Base-by-base conservation (phyloP, 768 basidiomycete genomes). In the Chalciporus sphaerocephalus region DNA sequence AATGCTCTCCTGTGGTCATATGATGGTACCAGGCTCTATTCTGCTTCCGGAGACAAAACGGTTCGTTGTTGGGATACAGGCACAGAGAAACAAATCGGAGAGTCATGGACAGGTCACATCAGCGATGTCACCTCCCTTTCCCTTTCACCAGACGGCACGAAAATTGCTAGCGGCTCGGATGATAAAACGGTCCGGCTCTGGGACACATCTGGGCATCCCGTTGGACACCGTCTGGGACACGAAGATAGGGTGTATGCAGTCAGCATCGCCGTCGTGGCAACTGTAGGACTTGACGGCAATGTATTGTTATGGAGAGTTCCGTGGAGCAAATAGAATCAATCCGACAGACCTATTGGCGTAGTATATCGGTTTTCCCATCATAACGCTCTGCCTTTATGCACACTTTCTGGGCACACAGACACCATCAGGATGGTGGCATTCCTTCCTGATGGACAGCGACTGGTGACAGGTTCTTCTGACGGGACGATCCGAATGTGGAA, bases 21-120 rank as follows among this genome's bases (percentile, higher is more conserved):
- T n/a, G n/a, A n/a, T n/a, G n/a, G n/a, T n/a, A n/a, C n/a, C n/a
- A n/a, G n/a, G n/a, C n/a, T n/a, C 28, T 50, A 40, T 20, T 50
- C 48, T 13, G 37, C 8, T 1, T 42, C 39, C 0, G 0, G 5
- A 0, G 42, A 47, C n/a, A 8, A 21, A 2, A 44, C 43, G 0
- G 54, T 57, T 37, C 44, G 43, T 6, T 43, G 45, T 18, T 57
- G 56, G 51, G 16, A 46, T 6, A n/a, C 44, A 3, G 0, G 10
- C 0, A 50, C 51, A 3, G 46, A 15, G 17, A 34, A 28, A 11
- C 15, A 4, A 15, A 38, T 46, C 4, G 34, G 46, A 21, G n/a
- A 12, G 1, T 22, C 34, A 0, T 50, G 43, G 53, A 17, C 4
- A 13, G 28, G 23, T 20, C 51, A 46, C 20, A 37, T 34, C 1